phyloP scores from a whole-genome alignment of 2,329 filamentous ascomycete genomes.

The Aspergillus caelatus region DNA sequence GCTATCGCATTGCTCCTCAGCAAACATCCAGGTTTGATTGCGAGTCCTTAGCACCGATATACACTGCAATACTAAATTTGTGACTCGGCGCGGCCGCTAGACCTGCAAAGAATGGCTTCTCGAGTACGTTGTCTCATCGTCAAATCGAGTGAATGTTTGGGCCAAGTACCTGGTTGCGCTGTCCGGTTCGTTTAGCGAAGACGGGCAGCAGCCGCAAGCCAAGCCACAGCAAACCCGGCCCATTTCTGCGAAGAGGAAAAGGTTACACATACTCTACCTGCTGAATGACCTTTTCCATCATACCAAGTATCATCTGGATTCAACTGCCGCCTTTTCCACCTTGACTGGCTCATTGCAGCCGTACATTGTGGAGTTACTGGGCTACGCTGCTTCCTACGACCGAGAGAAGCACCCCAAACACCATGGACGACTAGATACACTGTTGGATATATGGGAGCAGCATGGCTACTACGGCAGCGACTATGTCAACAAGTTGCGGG shows the following conservation, averaged over 20 bases:
- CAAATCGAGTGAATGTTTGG: slow-evolving; percentile 66
- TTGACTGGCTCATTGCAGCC: slow-evolving; percentile 62
- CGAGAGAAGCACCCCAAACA: slow-evolving; percentile 68
- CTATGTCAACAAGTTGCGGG: slow-evolving; percentile 61
- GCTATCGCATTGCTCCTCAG: slow-evolving; percentile 71
- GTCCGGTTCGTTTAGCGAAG: slow-evolving; percentile 58
- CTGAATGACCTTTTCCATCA: slow-evolving; percentile 79
- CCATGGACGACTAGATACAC: slow-evolving; percentile 62
- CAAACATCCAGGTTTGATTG: slow-evolving; percentile 85
- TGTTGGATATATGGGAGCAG: slow-evolving; percentile 73
- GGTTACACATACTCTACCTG: slow-evolving; percentile 76
- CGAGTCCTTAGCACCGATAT: slow-evolving; percentile 30
- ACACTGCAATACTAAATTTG: slow-evolving; percentile 40
- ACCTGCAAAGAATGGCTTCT: slow-evolving; percentile 87
- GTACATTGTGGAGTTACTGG: slow-evolving; percentile 64
- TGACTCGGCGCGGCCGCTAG: slow-evolving; percentile 52
- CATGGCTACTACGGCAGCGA: slow-evolving; percentile 62
- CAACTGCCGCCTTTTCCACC: slow-evolving; percentile 45
- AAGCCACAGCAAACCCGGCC: slow-evolving; percentile 14
- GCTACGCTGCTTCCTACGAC: slow-evolving; percentile 54
- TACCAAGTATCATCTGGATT: slow-evolving; percentile 55
- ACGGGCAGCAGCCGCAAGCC: slow-evolving; percentile 27
- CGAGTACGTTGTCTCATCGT: slow-evolving; percentile 69
- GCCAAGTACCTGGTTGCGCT: slow-evolving; percentile 76
- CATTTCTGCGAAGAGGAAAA: slow-evolving; percentile 66